Evolutionary conservation across 768 basidiomycete genomes (phyloP).

Genomic region (Postia placenta): DNA sequence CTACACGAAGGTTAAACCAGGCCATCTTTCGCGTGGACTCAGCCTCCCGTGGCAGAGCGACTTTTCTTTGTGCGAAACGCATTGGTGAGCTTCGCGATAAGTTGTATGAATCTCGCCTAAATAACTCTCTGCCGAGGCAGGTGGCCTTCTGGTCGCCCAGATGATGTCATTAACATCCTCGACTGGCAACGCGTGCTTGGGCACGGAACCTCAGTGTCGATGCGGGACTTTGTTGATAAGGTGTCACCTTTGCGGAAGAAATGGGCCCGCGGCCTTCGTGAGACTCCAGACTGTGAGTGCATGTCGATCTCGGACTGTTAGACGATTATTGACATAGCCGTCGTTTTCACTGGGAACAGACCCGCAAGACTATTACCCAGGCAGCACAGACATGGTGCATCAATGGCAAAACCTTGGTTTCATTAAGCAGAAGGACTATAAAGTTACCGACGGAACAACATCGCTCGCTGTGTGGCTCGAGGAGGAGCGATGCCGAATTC

Average conservation of each 20-base stretch:
- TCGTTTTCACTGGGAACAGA: too few relatives aligned
- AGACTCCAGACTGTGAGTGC: conserved; percentile 3
- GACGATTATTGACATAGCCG: neutral
- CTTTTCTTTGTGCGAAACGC: conserved; percentile 25
- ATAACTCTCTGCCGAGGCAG: conserved; percentile 7
- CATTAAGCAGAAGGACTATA: conserved; percentile 1
- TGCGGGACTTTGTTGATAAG: neutral
- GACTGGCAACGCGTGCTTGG: neutral
- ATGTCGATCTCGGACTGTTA: neutral
- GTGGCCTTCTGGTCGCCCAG: conserved; percentile 27
- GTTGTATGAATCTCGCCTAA: neutral
- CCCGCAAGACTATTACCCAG: conserved; percentile 10
- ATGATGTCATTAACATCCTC: conserved; percentile 15
- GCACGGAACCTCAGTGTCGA: neutral
- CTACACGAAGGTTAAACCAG: conserved; percentile 17
- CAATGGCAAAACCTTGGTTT: conserved; percentile 17
- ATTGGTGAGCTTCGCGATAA: conserved; percentile 23
- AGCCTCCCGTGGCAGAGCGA: conserved; percentile 32
- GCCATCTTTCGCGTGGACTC: conserved; percentile 26
- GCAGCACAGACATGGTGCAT: conserved; percentile 17
- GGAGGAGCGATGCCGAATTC: too few relatives aligned
- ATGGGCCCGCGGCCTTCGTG: conserved; percentile 4
- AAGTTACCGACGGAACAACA: too few relatives aligned
- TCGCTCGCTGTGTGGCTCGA: neutral
- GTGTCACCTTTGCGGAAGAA: neutral